Evolutionary conservation across 352 stramenopile genomes (phyloP).

Genomic region (Pythium plurisporium): DNA sequence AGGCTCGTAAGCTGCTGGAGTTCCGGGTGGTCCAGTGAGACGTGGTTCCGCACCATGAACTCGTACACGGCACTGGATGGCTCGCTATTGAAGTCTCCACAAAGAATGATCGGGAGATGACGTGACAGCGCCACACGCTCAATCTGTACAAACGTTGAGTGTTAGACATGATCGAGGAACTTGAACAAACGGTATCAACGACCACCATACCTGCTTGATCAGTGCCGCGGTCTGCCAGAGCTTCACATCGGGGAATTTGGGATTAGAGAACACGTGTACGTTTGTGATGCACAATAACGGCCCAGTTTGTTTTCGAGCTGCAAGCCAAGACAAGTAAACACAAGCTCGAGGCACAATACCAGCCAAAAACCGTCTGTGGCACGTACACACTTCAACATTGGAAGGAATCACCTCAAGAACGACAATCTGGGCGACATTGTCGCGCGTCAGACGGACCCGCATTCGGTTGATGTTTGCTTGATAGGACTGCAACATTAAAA

Average conservation of each 20-base stretch:
- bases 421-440: constrained; percentile 97
- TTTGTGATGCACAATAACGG: constrained; percentile 94
- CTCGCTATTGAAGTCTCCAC: constrained; percentile 99
- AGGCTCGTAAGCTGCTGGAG: constrained; percentile 46
- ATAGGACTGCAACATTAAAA: constrained; percentile 14
- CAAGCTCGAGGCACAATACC: neutral
- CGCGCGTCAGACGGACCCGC: constrained; percentile 90
- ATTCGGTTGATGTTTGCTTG: constrained; percentile 36
- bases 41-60: constrained; percentile 90
- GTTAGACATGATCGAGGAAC: neutral
- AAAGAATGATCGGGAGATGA: constrained; percentile 94
- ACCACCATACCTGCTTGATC: constrained; percentile 59
- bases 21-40: constrained; percentile 88
- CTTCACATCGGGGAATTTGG: constrained; percentile 98
- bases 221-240: constrained; percentile 95
- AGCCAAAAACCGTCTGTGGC: no score
- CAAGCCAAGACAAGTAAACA: neutral
- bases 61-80: constrained; percentile 96
- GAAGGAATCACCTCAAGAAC: constrained; percentile 94
- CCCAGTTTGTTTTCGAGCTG: constrained; percentile 27
- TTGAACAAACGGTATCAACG: neutral
- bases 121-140: constrained; percentile 62
- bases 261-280: constrained; percentile 98
- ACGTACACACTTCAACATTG: constrained; percentile 60
- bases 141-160: constrained; percentile 41